A percentile compares a stretch with the other conserved stretches of the same genome.
phyloP scores from a whole-genome alignment of 306 rosid genomes.

The Calophaca sinica region DNA sequence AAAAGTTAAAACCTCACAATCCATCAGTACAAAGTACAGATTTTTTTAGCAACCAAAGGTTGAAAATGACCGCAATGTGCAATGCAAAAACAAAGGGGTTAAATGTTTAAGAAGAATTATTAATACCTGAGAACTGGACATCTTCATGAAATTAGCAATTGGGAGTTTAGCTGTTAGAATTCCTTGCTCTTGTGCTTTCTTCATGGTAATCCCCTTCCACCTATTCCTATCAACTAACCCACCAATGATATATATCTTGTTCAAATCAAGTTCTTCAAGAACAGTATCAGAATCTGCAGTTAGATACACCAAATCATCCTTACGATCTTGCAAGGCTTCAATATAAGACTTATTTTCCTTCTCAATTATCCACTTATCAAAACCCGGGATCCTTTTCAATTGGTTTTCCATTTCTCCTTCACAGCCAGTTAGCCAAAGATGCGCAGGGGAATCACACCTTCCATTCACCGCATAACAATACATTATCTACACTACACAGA shows the following conservation, averaged over 20 bases:
- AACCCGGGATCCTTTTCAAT: constrained; percentile 75
- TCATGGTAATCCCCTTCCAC: constrained; percentile 90
- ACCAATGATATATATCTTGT: constrained; percentile 78
- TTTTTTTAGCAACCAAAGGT: neutral
- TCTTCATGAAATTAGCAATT: constrained; percentile 77
- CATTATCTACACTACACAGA: constrained; percentile 84
- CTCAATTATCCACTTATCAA: constrained; percentile 85
- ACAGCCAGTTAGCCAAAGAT: constrained; percentile 94
- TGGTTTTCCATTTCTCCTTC: constrained; percentile 74
- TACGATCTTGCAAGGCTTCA: constrained; percentile 70
- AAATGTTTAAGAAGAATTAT: constrained; percentile 27
- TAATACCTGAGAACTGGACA: constrained; percentile 91
- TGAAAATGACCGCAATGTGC: neutral
- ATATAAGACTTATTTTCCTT: constrained; percentile 72
- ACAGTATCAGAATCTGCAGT: constrained; percentile 88
- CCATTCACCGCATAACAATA: constrained; percentile 89
- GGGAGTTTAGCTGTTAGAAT: constrained; percentile 94
- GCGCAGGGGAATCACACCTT: constrained; percentile 71
- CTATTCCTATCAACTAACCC: constrained; percentile 94
- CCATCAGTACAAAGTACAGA: neutral
- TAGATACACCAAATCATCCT: constrained; percentile 80
- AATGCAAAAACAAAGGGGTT: neutral
- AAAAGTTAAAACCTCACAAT: neutral
- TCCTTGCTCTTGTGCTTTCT: constrained; percentile 89
- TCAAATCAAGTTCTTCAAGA: constrained; percentile 83